A percentile compares a stretch with the other conserved stretches of the same genome.
These are phyloP conservation scores for Fonsecaea pugnacius DNA, from an alignment of 2,329 filamentous ascomycete genomes.

Conservation along the genomic window DNA sequence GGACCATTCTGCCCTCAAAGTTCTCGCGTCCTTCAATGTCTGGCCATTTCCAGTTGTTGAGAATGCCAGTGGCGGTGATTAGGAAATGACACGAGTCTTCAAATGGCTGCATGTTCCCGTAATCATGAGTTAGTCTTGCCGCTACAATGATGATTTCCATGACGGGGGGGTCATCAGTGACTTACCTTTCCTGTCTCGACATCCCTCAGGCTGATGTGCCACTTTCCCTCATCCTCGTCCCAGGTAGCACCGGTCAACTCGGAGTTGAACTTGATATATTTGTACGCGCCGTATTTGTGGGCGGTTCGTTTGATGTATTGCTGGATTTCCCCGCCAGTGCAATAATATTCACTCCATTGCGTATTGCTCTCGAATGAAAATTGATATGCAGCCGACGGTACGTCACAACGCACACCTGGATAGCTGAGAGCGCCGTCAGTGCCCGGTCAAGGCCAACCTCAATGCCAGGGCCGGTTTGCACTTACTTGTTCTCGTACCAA, in stretches of 20 bases:
- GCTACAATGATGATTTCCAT: conserved; percentile 54
- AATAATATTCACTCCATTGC: conserved; percentile 71
- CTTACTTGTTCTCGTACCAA: conserved; percentile 41
- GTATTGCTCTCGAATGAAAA: conserved; percentile 64
- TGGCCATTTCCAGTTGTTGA: conserved; percentile 50
- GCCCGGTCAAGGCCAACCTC: not conserved
- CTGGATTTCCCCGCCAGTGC: conserved; percentile 68
- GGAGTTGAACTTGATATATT: conserved; percentile 60
- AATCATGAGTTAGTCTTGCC: no score
- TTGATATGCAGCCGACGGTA: conserved; percentile 29
- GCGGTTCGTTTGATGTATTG: conserved; percentile 69
- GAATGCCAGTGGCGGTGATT: conserved; percentile 59
- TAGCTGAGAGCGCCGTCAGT: conserved; percentile 23
- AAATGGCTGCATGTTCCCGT: no score
- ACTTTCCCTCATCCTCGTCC: conserved; percentile 58
- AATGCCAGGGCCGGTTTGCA: not conserved
- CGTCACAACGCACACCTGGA: conserved; percentile 35
- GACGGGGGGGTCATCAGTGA: conserved; percentile 37
- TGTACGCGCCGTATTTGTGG: conserved; percentile 67
- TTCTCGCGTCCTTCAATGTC: conserved; percentile 37
- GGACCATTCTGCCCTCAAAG: conserved; percentile 45
- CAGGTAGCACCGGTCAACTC: conserved; percentile 62
- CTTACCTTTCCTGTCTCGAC: not conserved
- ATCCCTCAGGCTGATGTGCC: conserved; percentile 52
- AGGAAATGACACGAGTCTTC: no score